These are phyloP conservation scores for Vicia faba DNA, from an alignment of 306 rosid species.

Conservation along the genomic window DNA sequence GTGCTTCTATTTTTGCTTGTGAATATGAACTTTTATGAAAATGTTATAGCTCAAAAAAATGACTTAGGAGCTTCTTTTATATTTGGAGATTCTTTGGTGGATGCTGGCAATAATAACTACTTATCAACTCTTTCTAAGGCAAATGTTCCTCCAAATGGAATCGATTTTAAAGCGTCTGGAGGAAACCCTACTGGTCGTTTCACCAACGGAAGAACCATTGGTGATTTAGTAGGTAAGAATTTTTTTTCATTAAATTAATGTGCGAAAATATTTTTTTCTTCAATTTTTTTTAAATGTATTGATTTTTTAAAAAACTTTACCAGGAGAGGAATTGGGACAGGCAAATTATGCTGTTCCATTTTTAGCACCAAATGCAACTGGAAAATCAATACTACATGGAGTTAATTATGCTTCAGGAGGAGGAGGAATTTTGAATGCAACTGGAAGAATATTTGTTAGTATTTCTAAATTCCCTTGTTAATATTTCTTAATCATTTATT, in stretches of 20 bases:
- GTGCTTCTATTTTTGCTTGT: conserved; percentile 39
- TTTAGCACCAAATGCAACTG: conserved; percentile 77
- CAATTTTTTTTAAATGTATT: background rate
- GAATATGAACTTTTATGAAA: conserved; percentile 38
- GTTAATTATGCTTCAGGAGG: conserved; percentile 99
- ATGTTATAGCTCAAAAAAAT: conserved; percentile 41
- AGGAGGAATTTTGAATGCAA: conserved; percentile 91
- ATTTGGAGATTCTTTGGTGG: conserved; percentile 94
- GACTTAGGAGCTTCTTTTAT: conserved; percentile 80
- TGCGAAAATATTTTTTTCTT: background rate
- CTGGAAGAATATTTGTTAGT: conserved; percentile 92
- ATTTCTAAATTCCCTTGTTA: conserved; percentile 50
- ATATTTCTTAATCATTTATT: conserved; percentile 20
- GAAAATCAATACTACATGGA: conserved; percentile 63
- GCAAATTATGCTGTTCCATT: conserved; percentile 75
- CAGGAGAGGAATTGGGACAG: conserved; percentile 86
- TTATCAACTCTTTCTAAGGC: conserved; percentile 81
- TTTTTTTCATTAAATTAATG: no score
- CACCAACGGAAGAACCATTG: conserved; percentile 95
- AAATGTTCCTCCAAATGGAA: conserved; percentile 78
- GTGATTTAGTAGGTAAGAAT: conserved; percentile 72
- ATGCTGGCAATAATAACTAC: conserved; percentile 90
- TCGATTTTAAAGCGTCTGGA: conserved; percentile 71
- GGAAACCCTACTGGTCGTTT: conserved; percentile 91
- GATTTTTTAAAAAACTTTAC: background rate